Evolutionary conservation across 2,329 filamentous ascomycete genomes (phyloP).

Genomic region (Talaromyces albobiverticillius): DNA sequence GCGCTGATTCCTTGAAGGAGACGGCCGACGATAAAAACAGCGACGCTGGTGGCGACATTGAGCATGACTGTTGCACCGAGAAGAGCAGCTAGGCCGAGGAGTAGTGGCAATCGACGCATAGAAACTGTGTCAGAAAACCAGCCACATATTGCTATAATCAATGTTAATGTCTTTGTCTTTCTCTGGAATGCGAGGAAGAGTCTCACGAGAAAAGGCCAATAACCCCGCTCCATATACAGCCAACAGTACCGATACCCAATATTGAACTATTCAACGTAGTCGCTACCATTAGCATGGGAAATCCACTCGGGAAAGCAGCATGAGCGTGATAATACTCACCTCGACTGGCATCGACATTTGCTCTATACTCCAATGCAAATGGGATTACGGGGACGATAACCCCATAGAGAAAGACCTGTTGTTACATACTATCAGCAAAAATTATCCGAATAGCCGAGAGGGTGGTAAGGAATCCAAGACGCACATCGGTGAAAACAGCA

Average conservation of each 20-base stretch:
- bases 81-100: constrained; percentile 54
- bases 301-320: neutral
- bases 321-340: neutral
- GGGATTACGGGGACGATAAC: constrained; percentile 22
- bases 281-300: neutral
- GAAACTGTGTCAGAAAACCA: constrained; percentile 51
- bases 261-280: constrained; percentile 16
- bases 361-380: constrained; percentile 17
- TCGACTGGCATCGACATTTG: constrained; percentile 5
- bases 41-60: constrained; percentile 49
- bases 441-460: neutral
- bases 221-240: constrained; percentile 18
- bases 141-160: constrained; percentile 32
- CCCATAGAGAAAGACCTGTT: constrained; percentile 20
- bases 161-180: neutral
- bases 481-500: constrained; percentile 15
- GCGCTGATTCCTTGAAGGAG: constrained; percentile 57
- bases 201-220: constrained; percentile 14
- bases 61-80: constrained; percentile 56
- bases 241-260: constrained; percentile 20
- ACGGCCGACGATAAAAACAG: constrained; percentile 51
- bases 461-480: neutral
- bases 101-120: constrained; percentile 56
- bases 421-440: neutral
- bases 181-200: neutral